phyloP scores from a whole-genome alignment of 2,329 filamentous ascomycete species.

The Paecilomyces sp. region DNA sequence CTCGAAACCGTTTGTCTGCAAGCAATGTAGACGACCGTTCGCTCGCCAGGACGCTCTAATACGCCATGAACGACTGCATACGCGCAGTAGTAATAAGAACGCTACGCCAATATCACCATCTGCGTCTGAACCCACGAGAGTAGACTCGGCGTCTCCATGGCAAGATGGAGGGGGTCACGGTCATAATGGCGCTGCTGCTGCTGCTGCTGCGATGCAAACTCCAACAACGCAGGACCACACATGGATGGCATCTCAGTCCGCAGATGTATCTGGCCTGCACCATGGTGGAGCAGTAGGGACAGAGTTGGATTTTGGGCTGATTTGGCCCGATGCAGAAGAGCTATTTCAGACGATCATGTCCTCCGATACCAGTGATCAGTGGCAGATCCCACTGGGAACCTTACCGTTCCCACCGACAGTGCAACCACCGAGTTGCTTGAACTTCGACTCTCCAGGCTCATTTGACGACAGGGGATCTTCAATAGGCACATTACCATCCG shows the following conservation, averaged over 20 bases:
- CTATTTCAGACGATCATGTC: constrained; percentile 39
- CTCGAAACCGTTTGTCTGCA: constrained; percentile 12
- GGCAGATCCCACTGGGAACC: constrained; percentile 37
- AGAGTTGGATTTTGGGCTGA: constrained; percentile 34
- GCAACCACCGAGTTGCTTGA: constrained; percentile 21
- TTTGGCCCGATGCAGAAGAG: constrained; percentile 41
- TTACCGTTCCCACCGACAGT: constrained; percentile 30
- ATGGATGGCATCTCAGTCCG: constrained; percentile 17
- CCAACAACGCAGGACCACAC: constrained; percentile 8
- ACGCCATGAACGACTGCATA: constrained; percentile 12
- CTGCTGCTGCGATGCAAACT: background rate
- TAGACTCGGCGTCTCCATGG: background rate
- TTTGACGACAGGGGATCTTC: constrained; percentile 31
- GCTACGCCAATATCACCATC: constrained; percentile 3
- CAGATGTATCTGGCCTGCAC: constrained; percentile 14
- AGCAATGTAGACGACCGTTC: constrained; percentile 11
- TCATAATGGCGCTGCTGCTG: background rate
- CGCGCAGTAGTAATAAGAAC: constrained; percentile 3
- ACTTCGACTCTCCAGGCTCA: constrained; percentile 26
- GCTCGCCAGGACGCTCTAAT: constrained; percentile 15
- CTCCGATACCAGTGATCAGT: constrained; percentile 31
- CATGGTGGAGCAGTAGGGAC: constrained; percentile 12
- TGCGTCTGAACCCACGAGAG: background rate
- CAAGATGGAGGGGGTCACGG: background rate
- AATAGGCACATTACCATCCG: constrained; percentile 32